phyloP scores from a whole-genome alignment of 1,139 yeast genomes.

The Pichia sp. region DNA sequence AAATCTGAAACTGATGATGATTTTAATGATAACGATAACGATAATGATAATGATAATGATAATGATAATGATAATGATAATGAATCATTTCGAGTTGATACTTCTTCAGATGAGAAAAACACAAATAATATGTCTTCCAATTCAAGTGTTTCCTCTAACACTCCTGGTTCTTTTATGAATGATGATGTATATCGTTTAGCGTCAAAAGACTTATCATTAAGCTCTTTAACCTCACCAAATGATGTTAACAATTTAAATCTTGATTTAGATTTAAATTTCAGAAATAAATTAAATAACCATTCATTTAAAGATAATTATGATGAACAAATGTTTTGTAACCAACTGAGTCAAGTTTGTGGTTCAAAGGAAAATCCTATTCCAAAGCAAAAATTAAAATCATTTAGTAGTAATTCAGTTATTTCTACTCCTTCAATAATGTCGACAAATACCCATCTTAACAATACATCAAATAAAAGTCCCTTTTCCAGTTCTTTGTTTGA shows the following conservation, averaged over 20 bases:
- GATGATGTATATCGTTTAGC: not conserved
- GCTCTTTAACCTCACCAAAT: not conserved
- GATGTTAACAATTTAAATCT: not conserved
- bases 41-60: conserved; percentile 12
- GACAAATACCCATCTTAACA: not conserved
- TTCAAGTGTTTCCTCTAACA: conserved; percentile 11
- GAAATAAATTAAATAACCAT: conserved; percentile 17
- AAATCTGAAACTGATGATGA: not conserved
- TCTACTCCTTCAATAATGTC: not conserved
- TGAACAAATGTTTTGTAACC: conserved; percentile 61
- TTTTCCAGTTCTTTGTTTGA: conserved; percentile 4
- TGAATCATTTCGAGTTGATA: not conserved
- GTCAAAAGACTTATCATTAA: too few species aligned
- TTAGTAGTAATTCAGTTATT: not conserved
- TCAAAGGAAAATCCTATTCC: conserved; percentile 69
- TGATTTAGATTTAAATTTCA: not conserved
- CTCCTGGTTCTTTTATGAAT: not conserved
- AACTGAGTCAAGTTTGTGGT: conserved; percentile 79
- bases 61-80: not conserved
- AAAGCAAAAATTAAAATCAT: conserved; percentile 24
- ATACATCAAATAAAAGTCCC: not conserved
- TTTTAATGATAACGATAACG: not conserved
- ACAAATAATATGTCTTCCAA: conserved; percentile 6
- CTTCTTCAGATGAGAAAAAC: conserved; percentile 2
- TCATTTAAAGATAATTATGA: conserved; percentile 40